These are phyloP conservation scores for Besnoitia besnoiti DNA, from an alignment of 169 alveolate species.

Conservation along the genomic window DNA sequence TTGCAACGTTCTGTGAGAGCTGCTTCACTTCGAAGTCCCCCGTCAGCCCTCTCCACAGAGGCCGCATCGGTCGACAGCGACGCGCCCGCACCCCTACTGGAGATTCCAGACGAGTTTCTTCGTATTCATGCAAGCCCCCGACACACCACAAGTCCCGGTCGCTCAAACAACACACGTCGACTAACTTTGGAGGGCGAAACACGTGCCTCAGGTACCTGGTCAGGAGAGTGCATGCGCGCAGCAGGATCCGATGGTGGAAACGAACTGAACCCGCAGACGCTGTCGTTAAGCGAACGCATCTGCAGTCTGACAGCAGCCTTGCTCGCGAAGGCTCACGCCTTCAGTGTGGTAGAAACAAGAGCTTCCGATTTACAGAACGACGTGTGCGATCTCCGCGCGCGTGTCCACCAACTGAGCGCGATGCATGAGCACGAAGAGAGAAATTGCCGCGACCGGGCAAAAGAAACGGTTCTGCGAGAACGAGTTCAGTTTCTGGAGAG, in stretches of 20 bases:
- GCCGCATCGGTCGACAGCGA: not conserved
- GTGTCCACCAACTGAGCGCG: not conserved
- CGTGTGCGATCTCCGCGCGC: not conserved
- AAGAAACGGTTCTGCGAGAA: not conserved
- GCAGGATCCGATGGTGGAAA: not conserved
- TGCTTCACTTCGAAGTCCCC: not conserved
- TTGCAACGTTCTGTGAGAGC: not conserved
- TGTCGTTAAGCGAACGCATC: not conserved
- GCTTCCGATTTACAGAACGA: not conserved
- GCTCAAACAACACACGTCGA: too few species aligned
- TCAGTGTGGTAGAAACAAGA: not conserved
- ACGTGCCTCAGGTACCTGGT: too few species aligned
- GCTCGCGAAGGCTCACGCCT: not conserved
- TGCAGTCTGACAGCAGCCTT: slow-evolving; percentile 25
- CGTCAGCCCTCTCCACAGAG: slow-evolving; percentile 7
- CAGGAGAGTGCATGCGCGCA: too few species aligned
- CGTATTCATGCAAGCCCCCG: not conserved
- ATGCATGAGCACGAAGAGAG: not conserved
- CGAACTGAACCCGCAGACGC: not conserved
- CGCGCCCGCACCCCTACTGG: not conserved
- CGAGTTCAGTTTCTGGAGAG: not conserved
- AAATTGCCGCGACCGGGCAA: not conserved
- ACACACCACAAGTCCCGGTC: not conserved
- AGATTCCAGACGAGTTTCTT: not conserved
- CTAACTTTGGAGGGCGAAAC: not conserved